A percentile compares a stretch with the other conserved stretches of the same genome.
phyloP scores from a whole-genome alignment of 495 filamentous ascomycete genomes.

The Hypoxylon lienhwacheense region DNA sequence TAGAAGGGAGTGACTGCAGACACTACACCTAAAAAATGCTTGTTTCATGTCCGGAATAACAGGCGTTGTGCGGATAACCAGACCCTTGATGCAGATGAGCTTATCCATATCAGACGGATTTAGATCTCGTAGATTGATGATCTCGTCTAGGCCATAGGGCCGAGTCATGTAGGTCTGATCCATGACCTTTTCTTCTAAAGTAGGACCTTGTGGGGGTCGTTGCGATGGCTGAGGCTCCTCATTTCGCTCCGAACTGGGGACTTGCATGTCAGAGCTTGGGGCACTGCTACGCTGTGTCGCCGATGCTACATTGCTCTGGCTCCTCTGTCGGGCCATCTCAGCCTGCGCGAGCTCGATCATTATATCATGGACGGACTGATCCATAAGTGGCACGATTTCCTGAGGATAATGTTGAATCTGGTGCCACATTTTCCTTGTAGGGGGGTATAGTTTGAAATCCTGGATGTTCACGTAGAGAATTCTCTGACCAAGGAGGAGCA shows the following conservation, averaged over 20 bases:
- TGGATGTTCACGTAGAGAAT: slow-evolving; percentile 84
- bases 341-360: slow-evolving; percentile 88
- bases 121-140: slow-evolving; percentile 90
- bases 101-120: slow-evolving; percentile 97
- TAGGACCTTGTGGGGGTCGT: slow-evolving; percentile 37
- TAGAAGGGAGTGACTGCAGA: slow-evolving; percentile 86
- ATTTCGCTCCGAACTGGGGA: slow-evolving; percentile 71
- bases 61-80: slow-evolving; percentile 93
- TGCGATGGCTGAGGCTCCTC: slow-evolving; percentile 50
- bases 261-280: slow-evolving; percentile 69
- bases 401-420: slow-evolving; percentile 89
- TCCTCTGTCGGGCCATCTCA: slow-evolving; percentile 71
- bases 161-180: slow-evolving; percentile 79
- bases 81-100: slow-evolving; percentile 90
- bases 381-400: slow-evolving; percentile 96
- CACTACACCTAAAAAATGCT: slow-evolving; percentile 92
- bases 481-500: slow-evolving; percentile 80
- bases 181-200: slow-evolving; percentile 62
- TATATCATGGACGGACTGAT: slow-evolving; percentile 86
- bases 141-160: slow-evolving; percentile 84
- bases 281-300: slow-evolving; percentile 43
- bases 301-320: slow-evolving; percentile 54
- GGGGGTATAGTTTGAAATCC: slow-evolving; percentile 91
- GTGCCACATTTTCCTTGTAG: slow-evolving; percentile 91
- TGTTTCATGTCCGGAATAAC: slow-evolving; percentile 97